phyloP scores from a whole-genome alignment of 306 rosid species.

The Ammopiptanthus mongolicus region DNA sequence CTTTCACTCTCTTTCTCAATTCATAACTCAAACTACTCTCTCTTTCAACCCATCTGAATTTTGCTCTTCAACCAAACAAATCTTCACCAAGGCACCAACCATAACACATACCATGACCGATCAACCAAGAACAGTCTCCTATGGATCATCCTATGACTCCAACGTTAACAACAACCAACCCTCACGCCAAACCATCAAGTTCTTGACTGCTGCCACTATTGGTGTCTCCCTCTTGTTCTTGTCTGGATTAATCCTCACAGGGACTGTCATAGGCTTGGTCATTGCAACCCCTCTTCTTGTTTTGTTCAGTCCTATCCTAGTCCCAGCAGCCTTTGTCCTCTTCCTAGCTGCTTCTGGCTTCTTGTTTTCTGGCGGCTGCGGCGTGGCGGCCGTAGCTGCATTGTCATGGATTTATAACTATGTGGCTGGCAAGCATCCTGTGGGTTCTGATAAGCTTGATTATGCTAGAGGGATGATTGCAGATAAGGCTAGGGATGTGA shows the following conservation, averaged over 20 bases:
- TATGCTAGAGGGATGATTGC: constrained; percentile 36
- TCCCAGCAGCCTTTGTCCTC: constrained; percentile 38
- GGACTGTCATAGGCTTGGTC: constrained; percentile 47
- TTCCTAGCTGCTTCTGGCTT: constrained; percentile 40
- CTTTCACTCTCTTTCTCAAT: neutral
- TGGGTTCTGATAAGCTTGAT: constrained; percentile 37
- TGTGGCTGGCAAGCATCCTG: constrained; percentile 31
- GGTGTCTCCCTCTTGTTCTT: constrained; percentile 47
- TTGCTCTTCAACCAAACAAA: neutral
- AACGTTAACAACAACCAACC: neutral
- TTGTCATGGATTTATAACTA: constrained; percentile 53
- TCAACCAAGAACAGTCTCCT: constrained; percentile 14
- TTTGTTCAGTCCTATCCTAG: constrained; percentile 53
- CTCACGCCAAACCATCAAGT: constrained; percentile 41
- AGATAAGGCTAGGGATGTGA: constrained; percentile 43
- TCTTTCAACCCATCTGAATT: neutral
- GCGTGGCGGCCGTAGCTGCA: constrained; percentile 45
- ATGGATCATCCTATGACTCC: neutral
- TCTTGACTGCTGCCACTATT: constrained; percentile 45
- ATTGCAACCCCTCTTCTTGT: constrained; percentile 52
- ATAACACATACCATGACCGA: constrained; percentile 5
- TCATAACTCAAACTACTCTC: neutral
- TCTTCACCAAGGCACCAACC: neutral
- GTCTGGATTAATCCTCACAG: constrained; percentile 46
- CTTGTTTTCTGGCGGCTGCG: constrained; percentile 45